These are phyloP conservation scores for Candida ipomoeae DNA, from an alignment of 805 yeast genomes.

Conservation along the genomic window DNA sequence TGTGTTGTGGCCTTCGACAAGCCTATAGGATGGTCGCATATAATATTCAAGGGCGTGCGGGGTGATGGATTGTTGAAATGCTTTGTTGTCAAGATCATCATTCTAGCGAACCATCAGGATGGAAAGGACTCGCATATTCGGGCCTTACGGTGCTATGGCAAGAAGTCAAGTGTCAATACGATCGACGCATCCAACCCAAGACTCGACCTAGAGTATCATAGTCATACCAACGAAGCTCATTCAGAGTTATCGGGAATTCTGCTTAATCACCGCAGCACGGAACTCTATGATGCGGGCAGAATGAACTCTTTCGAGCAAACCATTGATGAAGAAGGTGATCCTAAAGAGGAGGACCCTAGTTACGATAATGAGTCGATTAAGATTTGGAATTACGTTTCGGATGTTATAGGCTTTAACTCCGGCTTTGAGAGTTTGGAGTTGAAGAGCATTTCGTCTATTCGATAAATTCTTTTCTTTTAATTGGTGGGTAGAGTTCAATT, in stretches of 20 bases:
- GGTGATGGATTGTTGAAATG: slow-evolving; percentile 59
- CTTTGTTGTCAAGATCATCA: slow-evolving; percentile 56
- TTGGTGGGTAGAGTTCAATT: too few species aligned
- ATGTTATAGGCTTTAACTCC: slow-evolving; percentile 39
- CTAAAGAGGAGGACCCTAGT: not conserved
- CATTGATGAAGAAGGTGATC: slow-evolving; percentile 10
- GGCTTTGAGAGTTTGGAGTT: slow-evolving; percentile 39
- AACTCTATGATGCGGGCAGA: not conserved
- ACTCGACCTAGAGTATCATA: not conserved
- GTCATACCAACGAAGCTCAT: not conserved
- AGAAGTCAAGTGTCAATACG: slow-evolving; percentile 20
- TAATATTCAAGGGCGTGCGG: slow-evolving; percentile 53
- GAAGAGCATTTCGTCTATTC: slow-evolving; percentile 35
- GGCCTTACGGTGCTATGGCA: slow-evolving; percentile 56
- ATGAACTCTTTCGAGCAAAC: slow-evolving; percentile 5
- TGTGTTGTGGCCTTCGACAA: slow-evolving; percentile 52
- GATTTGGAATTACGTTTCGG: slow-evolving; percentile 31
- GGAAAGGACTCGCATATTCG: slow-evolving; percentile 94
- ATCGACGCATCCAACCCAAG: slow-evolving; percentile 4
- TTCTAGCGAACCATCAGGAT: slow-evolving; percentile 80
- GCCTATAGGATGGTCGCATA: slow-evolving; percentile 77
- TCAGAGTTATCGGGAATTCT: slow-evolving; percentile 12
- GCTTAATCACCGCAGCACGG: slow-evolving; percentile 10
- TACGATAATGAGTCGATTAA: slow-evolving; percentile 23
- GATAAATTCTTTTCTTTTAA: slow-evolving; percentile 15